Evolutionary conservation across 148 eudicot genomes (phyloP), one percentile per base, ranked within the genome.

Genomic region (Amaranthus palmeri): DNA sequence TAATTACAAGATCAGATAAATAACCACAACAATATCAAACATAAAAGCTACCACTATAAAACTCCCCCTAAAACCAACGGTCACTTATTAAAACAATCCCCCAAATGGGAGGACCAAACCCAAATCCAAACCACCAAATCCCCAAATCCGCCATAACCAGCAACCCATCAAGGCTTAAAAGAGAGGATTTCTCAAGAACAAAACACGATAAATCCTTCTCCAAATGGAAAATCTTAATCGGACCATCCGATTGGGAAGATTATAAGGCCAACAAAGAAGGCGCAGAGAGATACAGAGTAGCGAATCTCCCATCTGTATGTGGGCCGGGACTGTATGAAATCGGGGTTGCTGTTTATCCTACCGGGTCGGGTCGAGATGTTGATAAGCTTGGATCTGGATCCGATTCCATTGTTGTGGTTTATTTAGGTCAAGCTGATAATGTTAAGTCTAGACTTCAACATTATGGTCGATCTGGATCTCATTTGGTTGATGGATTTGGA

Each of bases 371-470:
- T 50, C 86, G 80, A 8, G 83, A 76, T 10, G 70, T 74, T 15
- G 67, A 75, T 25, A 25, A 25, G 36, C 36, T 25, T 25, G 40
- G 87, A 83, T 72, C 78, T 88, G 62, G 88, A 84, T 18, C 48
- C 80, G 3, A 76, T 81, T 17, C 67, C 50, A 76, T 93, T 58
- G 78, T 91, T 69, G 87, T 89, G 60, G 96, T 91, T 56, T 93
- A 93, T 72, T 74, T 93, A 67, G 98, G 98, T 17, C 90, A 93
- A 71, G 87, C 98, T 68, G 93, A 91, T 56, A 91, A 89, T 83
- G 90, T 91, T 50, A 83, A 92, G 80, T 80, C 84, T 56, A 85
- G 98, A 76, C 76, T 93, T 8, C 98, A 93, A 66, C 67, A 76
- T 7, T 91, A 91, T 79, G 98, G 98, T 46, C 88, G 91, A 3